Evolutionary conservation across 2,329 filamentous ascomycete genomes (phyloP).

Genomic region (Epichloe hybrida): DNA sequence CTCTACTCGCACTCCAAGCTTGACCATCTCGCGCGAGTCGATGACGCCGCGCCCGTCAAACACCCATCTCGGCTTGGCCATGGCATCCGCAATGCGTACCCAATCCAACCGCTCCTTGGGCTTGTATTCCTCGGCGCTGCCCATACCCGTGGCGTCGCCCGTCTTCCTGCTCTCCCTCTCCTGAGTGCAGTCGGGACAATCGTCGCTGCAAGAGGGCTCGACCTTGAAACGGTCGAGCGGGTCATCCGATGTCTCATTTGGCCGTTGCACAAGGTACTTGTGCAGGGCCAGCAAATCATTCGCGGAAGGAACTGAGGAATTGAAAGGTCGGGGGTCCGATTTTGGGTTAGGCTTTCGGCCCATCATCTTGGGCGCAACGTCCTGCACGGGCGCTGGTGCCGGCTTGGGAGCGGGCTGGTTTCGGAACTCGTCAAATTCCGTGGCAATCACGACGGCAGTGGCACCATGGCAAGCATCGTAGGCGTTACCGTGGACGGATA

Average conservation of each 20-base stretch:
- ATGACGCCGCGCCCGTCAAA: constrained; percentile 44
- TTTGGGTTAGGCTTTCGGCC: constrained; percentile 26
- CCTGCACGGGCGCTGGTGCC: constrained; percentile 14
- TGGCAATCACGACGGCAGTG: constrained; percentile 40
- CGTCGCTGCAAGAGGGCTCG: constrained; percentile 30
- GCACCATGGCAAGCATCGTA: constrained; percentile 36
- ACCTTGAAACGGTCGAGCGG: constrained; percentile 31
- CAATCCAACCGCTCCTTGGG: constrained; percentile 37
- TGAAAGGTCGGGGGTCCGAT: constrained; percentile 34
- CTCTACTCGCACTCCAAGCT: constrained; percentile 38
- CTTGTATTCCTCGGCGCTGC: constrained; percentile 30
- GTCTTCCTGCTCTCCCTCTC: constrained; percentile 24
- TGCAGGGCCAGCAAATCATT: constrained; percentile 34
- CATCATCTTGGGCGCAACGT: constrained; percentile 17
- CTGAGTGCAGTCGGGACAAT: constrained; percentile 37
- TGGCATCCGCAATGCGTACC: constrained; percentile 32
- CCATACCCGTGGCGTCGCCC: constrained; percentile 28
- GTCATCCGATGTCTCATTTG: constrained; percentile 20
- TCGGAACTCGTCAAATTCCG: constrained; percentile 43
- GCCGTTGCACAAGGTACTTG: constrained; percentile 28
- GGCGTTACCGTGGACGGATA: constrained; percentile 33
- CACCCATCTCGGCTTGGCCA: constrained; percentile 40
- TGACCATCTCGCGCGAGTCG: constrained; percentile 32
- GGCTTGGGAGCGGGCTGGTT: constrained; percentile 23
- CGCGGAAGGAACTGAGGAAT: constrained; percentile 22